Evolutionary conservation across 176 grass and related monocot genomes (phyloP).

Genomic region (Carex pumila): DNA sequence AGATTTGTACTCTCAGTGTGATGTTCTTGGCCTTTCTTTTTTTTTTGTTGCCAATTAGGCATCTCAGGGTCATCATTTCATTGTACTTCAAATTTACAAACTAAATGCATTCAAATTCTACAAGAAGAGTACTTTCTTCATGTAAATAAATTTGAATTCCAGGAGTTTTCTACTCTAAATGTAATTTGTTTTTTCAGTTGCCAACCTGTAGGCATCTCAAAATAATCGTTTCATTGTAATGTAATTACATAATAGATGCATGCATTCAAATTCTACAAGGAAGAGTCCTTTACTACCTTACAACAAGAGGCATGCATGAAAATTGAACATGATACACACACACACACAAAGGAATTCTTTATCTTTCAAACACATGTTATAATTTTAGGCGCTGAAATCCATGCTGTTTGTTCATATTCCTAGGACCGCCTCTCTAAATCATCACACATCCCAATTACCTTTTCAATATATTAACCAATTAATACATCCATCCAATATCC

Average conservation of each 20-base stretch:
- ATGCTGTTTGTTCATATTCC: slow-evolving; percentile 9
- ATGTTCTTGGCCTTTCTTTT: neutral
- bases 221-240: no score
- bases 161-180: neutral
- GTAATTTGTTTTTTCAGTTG: no score
- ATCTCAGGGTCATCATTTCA: neutral
- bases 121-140: no score
- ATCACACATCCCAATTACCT: slow-evolving; percentile 6
- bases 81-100: neutral
- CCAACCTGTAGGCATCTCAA: no score
- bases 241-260: neutral
- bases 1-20: neutral
- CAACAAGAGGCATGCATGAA: neutral
- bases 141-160: neutral
- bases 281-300: neutral
- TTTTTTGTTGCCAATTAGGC: neutral
- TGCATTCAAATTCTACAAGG: neutral
- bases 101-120: no score
- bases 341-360: neutral
- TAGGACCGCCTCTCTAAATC: slow-evolving; percentile 4
- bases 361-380: slow-evolving; percentile 12
- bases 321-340: neutral
- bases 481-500: slow-evolving; percentile 3
- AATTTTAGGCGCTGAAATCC: neutral
- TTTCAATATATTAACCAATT: neutral